Percentiles rank a stretch among this genome's conserved stretches.
Conservation (phyloP, 2,329 filamentous ascomycete genomes). For the Magnaporthiopsis incrustans region DNA sequence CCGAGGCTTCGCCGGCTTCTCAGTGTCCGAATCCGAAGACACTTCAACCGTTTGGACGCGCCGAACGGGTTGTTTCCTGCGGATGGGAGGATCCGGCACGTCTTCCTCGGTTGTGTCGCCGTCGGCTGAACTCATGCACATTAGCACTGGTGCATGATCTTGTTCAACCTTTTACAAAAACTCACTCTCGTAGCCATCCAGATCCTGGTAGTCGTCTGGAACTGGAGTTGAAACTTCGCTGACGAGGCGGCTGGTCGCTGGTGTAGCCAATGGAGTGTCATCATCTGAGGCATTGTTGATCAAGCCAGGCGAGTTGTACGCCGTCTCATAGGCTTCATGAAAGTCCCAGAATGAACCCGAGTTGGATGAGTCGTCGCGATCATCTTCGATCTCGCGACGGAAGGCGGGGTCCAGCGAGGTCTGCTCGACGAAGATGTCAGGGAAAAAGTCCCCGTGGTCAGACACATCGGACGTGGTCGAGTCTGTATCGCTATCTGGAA, state of each 20-base stretch:
- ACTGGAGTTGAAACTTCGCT: constrained; percentile 25
- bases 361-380: constrained; percentile 49
- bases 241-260: constrained; percentile 25
- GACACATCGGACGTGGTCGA: constrained; percentile 49
- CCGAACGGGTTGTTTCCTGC: constrained; percentile 38
- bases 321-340: constrained; percentile 34
- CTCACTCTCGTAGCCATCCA: constrained; percentile 55
- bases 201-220: constrained; percentile 25
- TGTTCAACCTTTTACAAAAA: constrained; percentile 19
- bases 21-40: constrained; percentile 41
- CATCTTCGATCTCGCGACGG: constrained; percentile 64
- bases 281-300: constrained; percentile 27
- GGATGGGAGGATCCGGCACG: constrained; percentile 38
- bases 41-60: constrained; percentile 25
- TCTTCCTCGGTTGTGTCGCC: constrained; percentile 57
- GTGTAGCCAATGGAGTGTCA: constrained; percentile 34
- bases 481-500: constrained; percentile 59
- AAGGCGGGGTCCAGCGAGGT: constrained; percentile 64
- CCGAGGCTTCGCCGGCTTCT: constrained; percentile 31
- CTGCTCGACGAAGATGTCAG: constrained; percentile 72
- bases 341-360: constrained; percentile 59
- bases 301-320: background rate
- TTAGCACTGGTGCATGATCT: constrained; percentile 27
- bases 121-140: constrained; percentile 35
- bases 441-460: constrained; percentile 59